These are phyloP conservation scores for Closterium sp. DNA, from an alignment of 139 green algal species.

Conservation along the genomic window DNA sequence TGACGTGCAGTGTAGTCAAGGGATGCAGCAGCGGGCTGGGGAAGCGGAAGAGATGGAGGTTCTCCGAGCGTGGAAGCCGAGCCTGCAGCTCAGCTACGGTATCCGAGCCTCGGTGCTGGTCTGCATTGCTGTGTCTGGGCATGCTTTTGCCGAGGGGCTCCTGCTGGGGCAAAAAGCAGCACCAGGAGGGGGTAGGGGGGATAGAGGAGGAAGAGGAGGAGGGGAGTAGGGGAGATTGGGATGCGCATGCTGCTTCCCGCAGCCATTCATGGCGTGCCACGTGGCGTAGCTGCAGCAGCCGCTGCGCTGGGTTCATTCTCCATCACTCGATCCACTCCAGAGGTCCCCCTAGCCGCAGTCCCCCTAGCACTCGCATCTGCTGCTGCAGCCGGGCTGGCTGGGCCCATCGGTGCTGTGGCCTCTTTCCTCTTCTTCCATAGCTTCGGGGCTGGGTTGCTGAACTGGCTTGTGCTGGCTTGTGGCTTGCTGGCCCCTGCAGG, in stretches of 20 bases:
- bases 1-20: not conserved
- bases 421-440: not conserved
- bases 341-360: not conserved
- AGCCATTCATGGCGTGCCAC: conserved; percentile 22
- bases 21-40: not conserved
- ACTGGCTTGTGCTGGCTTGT: conserved; percentile 18
- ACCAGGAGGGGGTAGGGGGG: conserved; percentile 9
- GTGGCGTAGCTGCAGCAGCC: conserved; percentile 22
- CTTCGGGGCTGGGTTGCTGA: not conserved
- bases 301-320: conserved; percentile 7
- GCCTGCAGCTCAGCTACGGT: not conserved
- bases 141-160: conserved; percentile 33
- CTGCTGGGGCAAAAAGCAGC: conserved; percentile 23
- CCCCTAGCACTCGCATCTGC: not conserved
- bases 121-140: not conserved
- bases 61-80: not conserved
- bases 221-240: not conserved
- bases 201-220: not conserved
- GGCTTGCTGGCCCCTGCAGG: conserved; percentile 17
- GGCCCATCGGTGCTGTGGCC: not conserved
- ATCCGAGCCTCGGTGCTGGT: not conserved
- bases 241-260: conserved; percentile 43
- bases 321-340: not conserved
- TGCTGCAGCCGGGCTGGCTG: conserved; percentile 17
- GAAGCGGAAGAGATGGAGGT: not conserved